Evolutionary conservation across 2,329 filamentous ascomycete species (phyloP), one percentile per base, ranked within the genome.

Genomic region (Cyphellophora attinorum): DNA sequence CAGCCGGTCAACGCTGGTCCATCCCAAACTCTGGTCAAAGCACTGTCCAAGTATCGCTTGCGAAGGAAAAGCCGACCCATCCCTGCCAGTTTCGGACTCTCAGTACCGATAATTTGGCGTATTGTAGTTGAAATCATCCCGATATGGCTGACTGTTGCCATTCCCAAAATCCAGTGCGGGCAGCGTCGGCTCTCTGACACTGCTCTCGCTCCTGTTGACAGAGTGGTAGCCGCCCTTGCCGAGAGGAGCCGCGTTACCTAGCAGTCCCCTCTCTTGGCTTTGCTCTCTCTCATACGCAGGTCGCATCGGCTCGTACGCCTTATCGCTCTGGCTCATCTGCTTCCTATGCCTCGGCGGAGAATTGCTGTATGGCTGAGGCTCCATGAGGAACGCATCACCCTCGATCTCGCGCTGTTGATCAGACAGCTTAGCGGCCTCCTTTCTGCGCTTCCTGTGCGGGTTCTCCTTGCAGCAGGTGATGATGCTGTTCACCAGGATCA

Each of bases 401-500:
- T 74, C 10, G 82, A 88, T 66, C 89, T 89, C 54, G 84, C 81
- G 2, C 85, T 82, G 52, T 93, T 84, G 25, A 94, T 73, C 4
- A 86, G 83, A 2, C 86, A 95, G 32, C 95, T 89, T 85, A 60
- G 88, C 83, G 58, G 85, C 76, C 62, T 89, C 84, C 73, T 93
- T 93, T 61, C 85, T 79, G 52, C 79, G 79, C 70, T 81, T 81
- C 45, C 82, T 78, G 60, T 96, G 89, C 3, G 89, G 88, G 64
- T 96, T 96, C 63, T 86, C 75, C 56, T 81, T 82, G 71, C 77
- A 78, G 61, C 79, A 86, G 34, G 78, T 72, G 49, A 85, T 82
- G 53, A 95, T 76, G 30, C 85, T 85, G 54, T 96, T 96, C 64
- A 88, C 83, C 8, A 74, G 73, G 49, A 98, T 93, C 18, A 96